phyloP scores from a whole-genome alignment of 1,139 yeast species.

The Diutina sp. region DNA sequence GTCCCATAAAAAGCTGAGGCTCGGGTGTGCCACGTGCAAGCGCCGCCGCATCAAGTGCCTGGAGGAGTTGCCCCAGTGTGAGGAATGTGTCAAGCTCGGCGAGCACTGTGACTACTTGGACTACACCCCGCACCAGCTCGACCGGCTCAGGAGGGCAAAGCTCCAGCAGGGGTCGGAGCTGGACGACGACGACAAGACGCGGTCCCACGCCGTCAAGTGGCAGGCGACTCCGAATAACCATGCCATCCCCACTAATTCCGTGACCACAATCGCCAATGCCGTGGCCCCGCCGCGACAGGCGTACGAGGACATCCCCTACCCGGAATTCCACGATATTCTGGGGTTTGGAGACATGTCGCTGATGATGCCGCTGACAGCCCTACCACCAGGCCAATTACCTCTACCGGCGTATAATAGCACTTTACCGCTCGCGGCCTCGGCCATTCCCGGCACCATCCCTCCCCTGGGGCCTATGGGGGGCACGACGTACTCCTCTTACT shows the following conservation, averaged over 20 bases:
- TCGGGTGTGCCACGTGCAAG: not conserved
- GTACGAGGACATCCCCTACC: not conserved
- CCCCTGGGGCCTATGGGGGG: too few relatives aligned
- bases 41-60: not conserved
- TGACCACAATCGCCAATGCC: not conserved
- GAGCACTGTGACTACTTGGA: not conserved
- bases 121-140: not conserved
- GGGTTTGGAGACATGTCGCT: not conserved
- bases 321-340: not conserved
- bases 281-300: not conserved
- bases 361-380: not conserved
- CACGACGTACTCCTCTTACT: too few relatives aligned
- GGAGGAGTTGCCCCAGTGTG: not conserved
- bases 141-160: not conserved
- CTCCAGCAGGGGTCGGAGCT: not conserved
- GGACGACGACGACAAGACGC: not conserved
- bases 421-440: too few relatives aligned
- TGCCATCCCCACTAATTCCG: too few relatives aligned
- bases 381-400: too few relatives aligned
- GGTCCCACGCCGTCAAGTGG: not conserved
- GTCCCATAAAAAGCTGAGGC: not conserved
- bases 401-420: too few relatives aligned
- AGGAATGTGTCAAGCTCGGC: not conserved
- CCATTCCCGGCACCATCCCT: too few relatives aligned
- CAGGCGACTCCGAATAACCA: not conserved